Base-by-base conservation (phyloP, 1,139 yeast species). In the Zygosaccharomyces sapae region DNA sequence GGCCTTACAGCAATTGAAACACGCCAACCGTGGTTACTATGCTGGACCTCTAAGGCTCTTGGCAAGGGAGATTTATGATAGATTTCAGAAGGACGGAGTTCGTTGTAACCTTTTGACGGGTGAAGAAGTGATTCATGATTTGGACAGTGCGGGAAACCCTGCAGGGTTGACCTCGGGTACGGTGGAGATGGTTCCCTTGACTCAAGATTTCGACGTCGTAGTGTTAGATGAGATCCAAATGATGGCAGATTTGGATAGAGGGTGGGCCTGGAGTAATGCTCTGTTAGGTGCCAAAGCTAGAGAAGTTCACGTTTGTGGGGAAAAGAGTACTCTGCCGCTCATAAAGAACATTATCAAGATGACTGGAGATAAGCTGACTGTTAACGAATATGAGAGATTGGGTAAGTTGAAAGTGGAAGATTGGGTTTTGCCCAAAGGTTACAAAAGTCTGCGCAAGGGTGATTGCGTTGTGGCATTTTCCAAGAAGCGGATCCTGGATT, bases 181-280 rank as follows among this genome's bases (percentile, higher is more conserved):
- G 0, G 84, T 92, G 24, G 99, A 94, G 62, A 92, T 94, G 98
- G 75, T 89, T 19, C 87, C 92, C 9, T 58, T 81, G 40, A 72
- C 71, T 44, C 76, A 75, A 41, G 75, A 76, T 36, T 79, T 85
- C 75, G 98, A 94, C 55, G 83, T 89, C 19, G 92, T 95, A 45
- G 92, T 92, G 20, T 77, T 92, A 38, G 99, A 92, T 69, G 99
- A 92, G 64, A 92, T 94, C 52, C 99, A 92, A 63, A 89, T 94
- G 97, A 80, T 92, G 58, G 81, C 80, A 4, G 96, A 90, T 63
- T 71, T 72, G 5, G 70, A 71, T 25, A 70, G 99, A 54, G 99
- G 99, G 0, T 83, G 87, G 70, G 95, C 97, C 0, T 92, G 98
- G 98, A 86, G 97, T 0, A 81, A 81, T 58, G 97, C 96, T 0